These are phyloP conservation scores for Niveomyces coronatus DNA, from an alignment of 2,329 filamentous ascomycete species.

Conservation along the genomic window DNA sequence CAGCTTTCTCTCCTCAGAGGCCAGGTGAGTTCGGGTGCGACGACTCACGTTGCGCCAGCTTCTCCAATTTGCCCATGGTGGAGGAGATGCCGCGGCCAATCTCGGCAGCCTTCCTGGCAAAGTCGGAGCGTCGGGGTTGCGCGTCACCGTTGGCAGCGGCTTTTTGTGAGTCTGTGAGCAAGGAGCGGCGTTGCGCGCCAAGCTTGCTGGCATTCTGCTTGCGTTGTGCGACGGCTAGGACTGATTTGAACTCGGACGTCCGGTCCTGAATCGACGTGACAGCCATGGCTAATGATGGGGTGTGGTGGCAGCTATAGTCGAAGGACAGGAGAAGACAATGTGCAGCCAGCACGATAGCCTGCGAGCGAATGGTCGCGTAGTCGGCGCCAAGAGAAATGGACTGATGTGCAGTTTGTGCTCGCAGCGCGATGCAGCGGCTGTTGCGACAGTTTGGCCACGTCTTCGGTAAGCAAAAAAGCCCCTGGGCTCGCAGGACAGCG, in stretches of 20 bases:
- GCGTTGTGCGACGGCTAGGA: slow-evolving; percentile 76
- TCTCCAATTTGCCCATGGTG: slow-evolving; percentile 92
- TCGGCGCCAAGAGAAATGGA: no score
- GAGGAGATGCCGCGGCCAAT: slow-evolving; percentile 85
- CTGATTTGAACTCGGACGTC: slow-evolving; percentile 88
- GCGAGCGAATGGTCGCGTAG: no score
- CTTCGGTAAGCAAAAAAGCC: no score
- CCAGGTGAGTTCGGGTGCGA: not conserved
- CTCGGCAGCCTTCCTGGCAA: slow-evolving; percentile 81
- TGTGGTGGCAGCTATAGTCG: not conserved
- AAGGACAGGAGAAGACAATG: not conserved
- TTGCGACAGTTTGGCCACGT: no score
- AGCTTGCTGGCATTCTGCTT: slow-evolving; percentile 67
- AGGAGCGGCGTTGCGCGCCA: slow-evolving; percentile 67
- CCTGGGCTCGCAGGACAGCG: no score
- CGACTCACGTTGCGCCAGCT: slow-evolving; percentile 67
- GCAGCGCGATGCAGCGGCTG: no score
- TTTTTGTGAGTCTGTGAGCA: slow-evolving; percentile 66
- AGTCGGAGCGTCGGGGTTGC: slow-evolving; percentile 66
- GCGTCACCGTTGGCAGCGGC: slow-evolving; percentile 45
- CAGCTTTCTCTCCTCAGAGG: no score
- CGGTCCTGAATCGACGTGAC: slow-evolving; percentile 85
- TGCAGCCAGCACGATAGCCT: no score
- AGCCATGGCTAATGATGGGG: slow-evolving; percentile 37
- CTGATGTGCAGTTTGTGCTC: no score